Conservation (phyloP, 108 stramenopile genomes). For the Schizochytrium sp. region DNA sequence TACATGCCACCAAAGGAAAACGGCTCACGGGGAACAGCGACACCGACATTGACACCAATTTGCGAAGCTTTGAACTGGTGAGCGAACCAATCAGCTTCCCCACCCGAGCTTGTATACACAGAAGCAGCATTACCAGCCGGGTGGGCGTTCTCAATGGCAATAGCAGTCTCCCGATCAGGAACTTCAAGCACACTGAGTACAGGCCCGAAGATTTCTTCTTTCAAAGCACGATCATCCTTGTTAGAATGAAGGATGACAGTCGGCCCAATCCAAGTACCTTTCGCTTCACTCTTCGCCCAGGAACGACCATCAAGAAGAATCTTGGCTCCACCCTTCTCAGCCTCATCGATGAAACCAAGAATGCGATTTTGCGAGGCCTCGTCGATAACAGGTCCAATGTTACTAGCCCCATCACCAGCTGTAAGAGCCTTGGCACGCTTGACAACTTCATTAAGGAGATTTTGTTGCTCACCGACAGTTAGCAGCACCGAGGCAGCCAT, state of each 20-base stretch:
- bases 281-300: slow-evolving; percentile 74
- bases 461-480: slow-evolving; percentile 78
- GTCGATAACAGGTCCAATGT: slow-evolving; percentile 91
- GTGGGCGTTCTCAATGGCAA: slow-evolving; percentile 91
- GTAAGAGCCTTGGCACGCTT: slow-evolving; percentile 81
- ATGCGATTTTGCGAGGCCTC: slow-evolving; percentile 82
- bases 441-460: slow-evolving; percentile 79
- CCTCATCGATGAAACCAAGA: slow-evolving; percentile 82
- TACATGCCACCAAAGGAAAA: slow-evolving; percentile 93
- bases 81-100: slow-evolving; percentile 91
- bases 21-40: slow-evolving; percentile 93
- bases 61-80: slow-evolving; percentile 83
- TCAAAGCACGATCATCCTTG: slow-evolving; percentile 80
- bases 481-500: slow-evolving; percentile 94
- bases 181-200: slow-evolving; percentile 85
- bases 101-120: slow-evolving; percentile 91
- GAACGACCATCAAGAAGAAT: slow-evolving; percentile 90
- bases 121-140: slow-evolving; percentile 96
- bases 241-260: slow-evolving; percentile 86
- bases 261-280: slow-evolving; percentile 76
- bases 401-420: slow-evolving; percentile 84
- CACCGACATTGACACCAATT: slow-evolving; percentile 88
- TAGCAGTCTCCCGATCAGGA: slow-evolving; percentile 87
- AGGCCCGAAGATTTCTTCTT: slow-evolving; percentile 94
- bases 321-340: slow-evolving; percentile 82